Base-by-base conservation (phyloP, 1,139 yeast genomes). In the Candida freyschussii region DNA sequence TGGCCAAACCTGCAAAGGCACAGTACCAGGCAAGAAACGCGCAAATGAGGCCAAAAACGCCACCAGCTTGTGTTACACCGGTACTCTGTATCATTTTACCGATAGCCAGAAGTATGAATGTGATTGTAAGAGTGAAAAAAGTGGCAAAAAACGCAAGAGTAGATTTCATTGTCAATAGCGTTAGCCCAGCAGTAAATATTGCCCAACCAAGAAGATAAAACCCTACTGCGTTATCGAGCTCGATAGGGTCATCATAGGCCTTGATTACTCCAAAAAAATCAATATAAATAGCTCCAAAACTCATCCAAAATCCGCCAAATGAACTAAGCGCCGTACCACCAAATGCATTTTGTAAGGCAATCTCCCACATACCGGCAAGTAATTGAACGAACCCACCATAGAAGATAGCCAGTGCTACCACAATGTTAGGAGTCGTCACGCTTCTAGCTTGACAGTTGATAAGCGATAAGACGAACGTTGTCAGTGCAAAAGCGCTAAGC, bases 1-100 rank as follows among this genome's bases (percentile, higher is more conserved):
- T 82, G 32, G 93, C 84, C 35, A 86, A 59, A 76, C 95, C 95
- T n/a, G 95, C 93, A 49, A 75, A 83, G 6, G 95, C 95, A 56
- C 84, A 83, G 56, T 85, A 86, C 89, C 91, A 86, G 11, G 94
- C 94, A 33, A 75, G 57, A 48, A 82, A 74, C 2, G 95, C 84
- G 24, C 89, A 78, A 22, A 85, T 57, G n/a, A 86, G 54, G 25
- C 95, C 96, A 40, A 82, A 62, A 19, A 79, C 79, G 45, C 96
- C 96, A 25, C 78, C 95, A 14, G 91, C 94, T 50, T 66, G 76
- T 40, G 69, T 59, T 33, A 63, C 56, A 13, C 54, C 55, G 13
- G 33, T 45, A 13, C 44, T 50, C 6, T 32, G 37, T 10, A 61
- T 57, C 22, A 67, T 57, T 36, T 75, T 72, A 13, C 76, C 68